Conservation (phyloP, 2,329 filamentous ascomycete species). For the Clarireedia sp. region DNA sequence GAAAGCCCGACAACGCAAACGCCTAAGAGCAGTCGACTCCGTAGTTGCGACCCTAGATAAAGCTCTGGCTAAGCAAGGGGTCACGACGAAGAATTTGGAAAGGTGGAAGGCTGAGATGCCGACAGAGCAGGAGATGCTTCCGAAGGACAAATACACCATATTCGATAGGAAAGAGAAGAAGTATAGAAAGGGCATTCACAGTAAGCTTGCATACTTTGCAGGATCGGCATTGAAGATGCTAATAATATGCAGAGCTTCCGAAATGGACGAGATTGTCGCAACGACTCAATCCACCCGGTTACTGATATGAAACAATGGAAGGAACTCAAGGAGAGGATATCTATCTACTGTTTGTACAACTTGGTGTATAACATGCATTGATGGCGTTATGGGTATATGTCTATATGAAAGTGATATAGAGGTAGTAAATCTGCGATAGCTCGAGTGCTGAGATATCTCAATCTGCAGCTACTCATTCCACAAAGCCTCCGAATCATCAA, state of each 20-base stretch:
- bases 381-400: constrained; percentile 23
- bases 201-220: constrained; percentile 43
- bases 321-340: not conserved
- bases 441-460: constrained; percentile 13
- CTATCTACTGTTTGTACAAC: constrained; percentile 3
- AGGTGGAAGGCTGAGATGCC: constrained; percentile 96
- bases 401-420: constrained; percentile 16
- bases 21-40: constrained; percentile 75
- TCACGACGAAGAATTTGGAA: constrained; percentile 69
- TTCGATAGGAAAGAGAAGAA: constrained; percentile 94
- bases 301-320: constrained; percentile 39
- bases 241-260: constrained; percentile 52
- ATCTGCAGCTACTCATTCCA: constrained; percentile 4
- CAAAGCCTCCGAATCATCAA: not conserved
- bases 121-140: constrained; percentile 87
- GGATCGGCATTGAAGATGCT: constrained; percentile 4
- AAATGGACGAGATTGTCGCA: constrained; percentile 97
- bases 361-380: constrained; percentile 19
- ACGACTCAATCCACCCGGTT: constrained; percentile 88
- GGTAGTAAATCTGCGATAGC: constrained; percentile 6
- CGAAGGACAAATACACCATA: constrained; percentile 95
- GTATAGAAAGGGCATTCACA: constrained; percentile 96
- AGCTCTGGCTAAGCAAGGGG: constrained; percentile 66
- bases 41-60: constrained; percentile 77
- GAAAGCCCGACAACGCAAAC: constrained; percentile 77